These are phyloP conservation scores for Colletotrichum euphorbiae DNA, from an alignment of 2,329 filamentous ascomycete genomes.

Conservation along the genomic window DNA sequence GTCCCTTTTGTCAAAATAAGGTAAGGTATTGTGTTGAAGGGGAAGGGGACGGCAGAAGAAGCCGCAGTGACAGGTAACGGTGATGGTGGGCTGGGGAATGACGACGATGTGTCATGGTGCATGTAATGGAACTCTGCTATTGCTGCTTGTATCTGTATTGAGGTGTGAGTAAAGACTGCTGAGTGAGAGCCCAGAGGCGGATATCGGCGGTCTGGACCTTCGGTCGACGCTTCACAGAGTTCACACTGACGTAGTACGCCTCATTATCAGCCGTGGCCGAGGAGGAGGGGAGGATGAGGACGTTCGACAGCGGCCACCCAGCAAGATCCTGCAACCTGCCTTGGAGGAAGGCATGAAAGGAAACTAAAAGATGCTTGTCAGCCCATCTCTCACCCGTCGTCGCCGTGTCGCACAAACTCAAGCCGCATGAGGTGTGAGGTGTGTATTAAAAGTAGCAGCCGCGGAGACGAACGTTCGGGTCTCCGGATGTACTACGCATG, in stretches of 20 bases:
- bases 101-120: constrained; percentile 34
- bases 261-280: constrained; percentile 3
- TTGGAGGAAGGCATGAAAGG: constrained; percentile 3
- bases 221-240: constrained; percentile 6
- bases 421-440: constrained; percentile 5
- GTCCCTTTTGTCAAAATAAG: not conserved
- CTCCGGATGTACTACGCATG: constrained; percentile 3
- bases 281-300: not conserved
- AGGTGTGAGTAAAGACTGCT: not conserved
- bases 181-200: constrained; percentile 1
- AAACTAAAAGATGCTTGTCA: constrained; percentile 9
- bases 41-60: constrained; percentile 12
- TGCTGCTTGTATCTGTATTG: not conserved
- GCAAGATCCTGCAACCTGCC: not conserved
- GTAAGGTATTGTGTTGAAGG: constrained; percentile 20
- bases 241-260: constrained; percentile 16
- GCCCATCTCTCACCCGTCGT: not conserved
- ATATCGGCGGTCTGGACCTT: constrained; percentile 19
- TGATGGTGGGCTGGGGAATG: constrained; percentile 5
- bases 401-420: constrained; percentile 16
- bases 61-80: constrained; percentile 20
- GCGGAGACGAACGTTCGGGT: constrained; percentile 16
- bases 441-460: constrained; percentile 27
- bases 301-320: not conserved
- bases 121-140: not conserved